A percentile compares a stretch with the other conserved stretches of the same genome.
These are phyloP conservation scores for Botryotinia globosa DNA, from an alignment of 2,329 filamentous ascomycete genomes.

Conservation along the genomic window DNA sequence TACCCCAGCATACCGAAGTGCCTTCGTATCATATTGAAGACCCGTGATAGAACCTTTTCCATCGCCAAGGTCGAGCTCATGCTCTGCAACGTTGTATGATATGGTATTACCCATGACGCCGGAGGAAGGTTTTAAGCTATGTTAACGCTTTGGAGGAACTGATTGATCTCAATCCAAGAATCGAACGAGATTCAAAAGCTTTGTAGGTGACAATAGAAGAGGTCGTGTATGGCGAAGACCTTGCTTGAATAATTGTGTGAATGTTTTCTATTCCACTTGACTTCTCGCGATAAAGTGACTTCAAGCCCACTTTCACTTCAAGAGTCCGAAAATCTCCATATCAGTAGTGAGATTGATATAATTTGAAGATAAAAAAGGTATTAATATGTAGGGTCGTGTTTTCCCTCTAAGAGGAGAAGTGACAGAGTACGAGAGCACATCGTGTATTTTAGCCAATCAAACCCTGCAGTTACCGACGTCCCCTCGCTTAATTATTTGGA, in stretches of 20 bases:
- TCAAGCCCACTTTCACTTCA: background rate
- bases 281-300: background rate
- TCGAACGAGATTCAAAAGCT: background rate
- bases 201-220: background rate
- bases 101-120: conserved; percentile 14
- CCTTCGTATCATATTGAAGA: conserved; percentile 40
- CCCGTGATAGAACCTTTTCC: conserved; percentile 37
- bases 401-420: background rate
- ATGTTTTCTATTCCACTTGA: background rate
- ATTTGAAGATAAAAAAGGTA: background rate
- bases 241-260: background rate
- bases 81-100: conserved; percentile 32
- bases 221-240: background rate
- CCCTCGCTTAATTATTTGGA: background rate
- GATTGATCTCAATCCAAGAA: background rate
- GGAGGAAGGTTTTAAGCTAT: background rate
- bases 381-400: background rate
- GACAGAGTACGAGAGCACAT: background rate
- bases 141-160: background rate
- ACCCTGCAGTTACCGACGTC: background rate
- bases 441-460: background rate
- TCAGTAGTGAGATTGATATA: background rate
- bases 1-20: conserved; percentile 39
- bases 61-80: conserved; percentile 32
- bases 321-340: background rate